Conservation (phyloP, 2,329 filamentous ascomycete species). For the Colletotrichum phormii region DNA sequence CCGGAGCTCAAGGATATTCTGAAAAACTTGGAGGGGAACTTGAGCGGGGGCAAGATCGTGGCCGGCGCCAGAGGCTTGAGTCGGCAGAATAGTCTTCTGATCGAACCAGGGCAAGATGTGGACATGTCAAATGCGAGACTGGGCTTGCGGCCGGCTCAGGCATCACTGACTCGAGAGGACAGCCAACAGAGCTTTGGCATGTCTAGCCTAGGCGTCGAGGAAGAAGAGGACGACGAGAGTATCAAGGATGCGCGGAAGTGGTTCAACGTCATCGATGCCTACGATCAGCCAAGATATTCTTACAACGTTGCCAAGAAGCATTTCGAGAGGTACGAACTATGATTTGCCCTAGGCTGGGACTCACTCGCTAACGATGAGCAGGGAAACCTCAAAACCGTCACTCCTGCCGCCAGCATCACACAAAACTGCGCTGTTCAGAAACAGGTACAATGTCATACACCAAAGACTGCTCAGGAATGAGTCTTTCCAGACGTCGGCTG, state of each 20-base stretch:
- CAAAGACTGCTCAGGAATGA: conserved; percentile 94
- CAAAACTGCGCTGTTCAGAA: conserved; percentile 88
- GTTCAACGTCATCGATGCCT: conserved; percentile 86
- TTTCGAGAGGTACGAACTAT: conserved; percentile 76
- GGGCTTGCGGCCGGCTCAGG: conserved; percentile 60
- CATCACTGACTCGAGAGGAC: conserved; percentile 64
- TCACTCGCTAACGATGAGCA: conserved; percentile 46
- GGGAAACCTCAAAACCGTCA: conserved; percentile 72
- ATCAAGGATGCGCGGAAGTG: conserved; percentile 80
- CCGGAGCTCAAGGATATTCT: conserved; percentile 84
- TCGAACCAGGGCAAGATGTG: conserved; percentile 65
- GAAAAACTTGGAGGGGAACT: conserved; percentile 85
- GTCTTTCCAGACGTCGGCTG: conserved; percentile 86
- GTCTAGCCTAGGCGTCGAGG: conserved; percentile 63
- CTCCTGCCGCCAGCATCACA: conserved; percentile 81
- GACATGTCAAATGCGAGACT: conserved; percentile 67
- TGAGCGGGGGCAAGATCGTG: conserved; percentile 83
- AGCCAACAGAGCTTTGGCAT: conserved; percentile 75
- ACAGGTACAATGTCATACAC: conserved; percentile 91
- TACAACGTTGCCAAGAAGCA: conserved; percentile 89
- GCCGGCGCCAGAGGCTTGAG: conserved; percentile 64
- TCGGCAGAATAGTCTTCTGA: conserved; percentile 73
- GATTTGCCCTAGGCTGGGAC: not conserved
- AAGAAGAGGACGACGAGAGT: conserved; percentile 68
- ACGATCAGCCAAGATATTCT: conserved; percentile 82